phyloP scores from a whole-genome alignment of 2,329 filamentous ascomycete genomes.

The Emmonsia crescens region DNA sequence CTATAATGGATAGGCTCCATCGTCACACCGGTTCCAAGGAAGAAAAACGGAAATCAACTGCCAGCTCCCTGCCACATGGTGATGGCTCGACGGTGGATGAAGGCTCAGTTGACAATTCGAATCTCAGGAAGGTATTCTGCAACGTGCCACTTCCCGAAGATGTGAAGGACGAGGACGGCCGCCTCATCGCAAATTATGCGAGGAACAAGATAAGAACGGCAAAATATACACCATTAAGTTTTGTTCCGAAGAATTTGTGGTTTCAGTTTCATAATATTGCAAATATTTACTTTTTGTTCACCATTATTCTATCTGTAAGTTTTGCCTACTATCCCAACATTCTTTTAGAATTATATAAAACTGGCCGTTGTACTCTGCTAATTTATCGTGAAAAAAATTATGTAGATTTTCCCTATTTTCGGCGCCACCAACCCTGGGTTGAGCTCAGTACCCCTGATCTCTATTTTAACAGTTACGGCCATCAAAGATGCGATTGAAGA shows the following conservation, averaged over 20 bases:
- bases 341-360: too few relatives aligned
- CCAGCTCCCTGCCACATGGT: slow-evolving; percentile 26
- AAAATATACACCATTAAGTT: slow-evolving; percentile 92
- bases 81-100: slow-evolving; percentile 12
- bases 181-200: slow-evolving; percentile 57
- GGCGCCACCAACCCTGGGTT: slow-evolving; percentile 82
- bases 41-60: slow-evolving; percentile 52
- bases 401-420: slow-evolving; percentile 96
- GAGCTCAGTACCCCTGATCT: slow-evolving; percentile 81
- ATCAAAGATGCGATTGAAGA: slow-evolving; percentile 96
- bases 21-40: slow-evolving; percentile 52
- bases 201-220: slow-evolving; percentile 96
- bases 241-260: slow-evolving; percentile 93
- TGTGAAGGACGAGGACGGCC: slow-evolving; percentile 69
- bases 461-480: slow-evolving; percentile 78
- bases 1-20: slow-evolving; percentile 66
- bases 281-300: slow-evolving; percentile 96
- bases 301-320: slow-evolving; percentile 87
- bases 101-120: slow-evolving; percentile 25
- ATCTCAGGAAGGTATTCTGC: slow-evolving; percentile 62
- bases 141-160: slow-evolving; percentile 68
- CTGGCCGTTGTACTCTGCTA: slow-evolving; percentile 16
- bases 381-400: slow-evolving; percentile 1
- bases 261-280: slow-evolving; percentile 98
- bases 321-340: slow-evolving; percentile 4